phyloP scores from a whole-genome alignment of 2,329 filamentous ascomycete species.

The Colletotrichum acutatum region DNA sequence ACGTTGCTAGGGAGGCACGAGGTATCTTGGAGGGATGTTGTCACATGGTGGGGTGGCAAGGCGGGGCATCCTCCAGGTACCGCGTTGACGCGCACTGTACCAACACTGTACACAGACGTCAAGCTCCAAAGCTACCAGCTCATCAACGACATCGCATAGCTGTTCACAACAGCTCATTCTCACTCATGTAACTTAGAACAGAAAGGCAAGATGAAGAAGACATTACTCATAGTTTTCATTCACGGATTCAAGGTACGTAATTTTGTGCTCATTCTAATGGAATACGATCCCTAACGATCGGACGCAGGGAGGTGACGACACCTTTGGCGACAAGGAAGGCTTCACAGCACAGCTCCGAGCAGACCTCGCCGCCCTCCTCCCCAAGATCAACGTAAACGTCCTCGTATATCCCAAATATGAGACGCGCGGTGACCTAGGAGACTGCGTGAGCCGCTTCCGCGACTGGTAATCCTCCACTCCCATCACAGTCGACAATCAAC shows the following conservation, averaged over 20 bases:
- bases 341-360: slow-evolving; percentile 80
- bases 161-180: not conserved
- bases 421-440: slow-evolving; percentile 79
- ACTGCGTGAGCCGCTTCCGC: slow-evolving; percentile 78
- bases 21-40: not conserved
- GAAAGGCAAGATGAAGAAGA: slow-evolving; percentile 75
- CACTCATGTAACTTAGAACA: slow-evolving; percentile 38
- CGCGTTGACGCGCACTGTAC: not conserved
- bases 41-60: slow-evolving; percentile 32
- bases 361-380: slow-evolving; percentile 72
- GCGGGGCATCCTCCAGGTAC: slow-evolving; percentile 1
- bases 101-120: not conserved
- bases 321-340: slow-evolving; percentile 72
- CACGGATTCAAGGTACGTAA: slow-evolving; percentile 82
- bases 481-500: not conserved
- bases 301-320: slow-evolving; percentile 78
- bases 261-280: not conserved
- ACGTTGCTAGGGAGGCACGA: not conserved
- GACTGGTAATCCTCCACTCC: slow-evolving; percentile 68
- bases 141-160: not conserved
- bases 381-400: slow-evolving; percentile 73
- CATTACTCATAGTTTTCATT: slow-evolving; percentile 83
- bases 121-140: not conserved
- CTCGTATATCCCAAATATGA: slow-evolving; percentile 85
- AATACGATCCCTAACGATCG: slow-evolving; percentile 17